A percentile compares a stretch with the other conserved stretches of the same genome.
phyloP scores from a whole-genome alignment of 495 filamentous ascomycete species.

The Bathelium albidoporum region DNA sequence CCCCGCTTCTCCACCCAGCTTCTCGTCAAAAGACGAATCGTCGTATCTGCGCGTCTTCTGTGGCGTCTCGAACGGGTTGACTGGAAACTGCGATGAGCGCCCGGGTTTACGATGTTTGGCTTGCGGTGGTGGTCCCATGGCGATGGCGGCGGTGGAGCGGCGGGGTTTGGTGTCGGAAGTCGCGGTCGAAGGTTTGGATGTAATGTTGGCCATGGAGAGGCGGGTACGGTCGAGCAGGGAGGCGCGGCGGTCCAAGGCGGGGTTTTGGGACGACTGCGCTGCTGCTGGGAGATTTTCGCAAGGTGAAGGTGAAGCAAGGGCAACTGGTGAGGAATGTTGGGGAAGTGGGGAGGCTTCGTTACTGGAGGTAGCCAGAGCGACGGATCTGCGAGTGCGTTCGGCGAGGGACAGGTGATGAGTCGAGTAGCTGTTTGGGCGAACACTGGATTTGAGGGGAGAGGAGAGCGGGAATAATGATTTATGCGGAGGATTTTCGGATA shows the following conservation, averaged over 20 bases:
- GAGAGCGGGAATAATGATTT: neutral
- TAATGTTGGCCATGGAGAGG: constrained; percentile 62
- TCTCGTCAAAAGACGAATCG: constrained; percentile 12
- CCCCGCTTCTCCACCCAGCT: constrained; percentile 17
- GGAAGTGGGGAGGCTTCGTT: constrained; percentile 9
- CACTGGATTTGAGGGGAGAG: neutral
- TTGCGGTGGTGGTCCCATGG: too few relatives aligned
- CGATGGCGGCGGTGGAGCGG: constrained; percentile 29
- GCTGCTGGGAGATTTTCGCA: neutral
- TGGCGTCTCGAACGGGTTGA: constrained; percentile 54
- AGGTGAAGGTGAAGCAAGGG: constrained; percentile 5
- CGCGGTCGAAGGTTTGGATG: constrained; percentile 16
- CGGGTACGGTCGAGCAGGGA: constrained; percentile 62
- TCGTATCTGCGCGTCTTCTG: constrained; percentile 25
- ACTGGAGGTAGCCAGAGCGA: constrained; percentile 24
- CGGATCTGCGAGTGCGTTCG: constrained; percentile 37
- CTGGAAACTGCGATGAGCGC: constrained; percentile 38
- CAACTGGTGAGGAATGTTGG: constrained; percentile 12
- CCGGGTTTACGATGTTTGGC: constrained; percentile 33
- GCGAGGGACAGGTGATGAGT: constrained; percentile 31
- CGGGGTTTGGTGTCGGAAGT: constrained; percentile 22
- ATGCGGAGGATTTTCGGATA: too few relatives aligned
- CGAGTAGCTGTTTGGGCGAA: neutral
- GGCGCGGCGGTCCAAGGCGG: constrained; percentile 5
- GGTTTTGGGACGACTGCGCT: neutral